Evolutionary conservation across 305 asterid genomes (phyloP), one percentile per base, ranked within the genome.

Genomic region (Fraxinus platypoda): DNA sequence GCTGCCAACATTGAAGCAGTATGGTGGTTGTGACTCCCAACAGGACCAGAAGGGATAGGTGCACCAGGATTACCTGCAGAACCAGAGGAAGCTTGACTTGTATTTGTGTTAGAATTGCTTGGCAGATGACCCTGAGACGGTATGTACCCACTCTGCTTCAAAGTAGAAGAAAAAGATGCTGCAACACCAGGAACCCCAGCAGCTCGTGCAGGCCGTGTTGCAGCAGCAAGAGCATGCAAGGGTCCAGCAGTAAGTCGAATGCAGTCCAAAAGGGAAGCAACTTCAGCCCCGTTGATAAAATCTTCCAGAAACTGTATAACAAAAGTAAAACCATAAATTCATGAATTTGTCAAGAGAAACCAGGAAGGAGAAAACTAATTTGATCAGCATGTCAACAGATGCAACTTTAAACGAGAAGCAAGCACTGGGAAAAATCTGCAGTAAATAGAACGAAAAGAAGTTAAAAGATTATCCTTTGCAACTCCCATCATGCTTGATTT

Each of bases 141-240:
- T 82, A 83, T 79, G 81, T 87, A 89, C 84, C 91, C 95, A 79
- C 85, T 86, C 88, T 92, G 98, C 88, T 94, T 96, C 77, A 93
- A 77, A 71, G 88, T 83, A 85, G 98, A 88, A 66, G 97, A 80
- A 72, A 89, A 80, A 74, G 95, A 75, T 49, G 92, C 82, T 75
- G 96, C 17, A 83, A 92, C 88, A 86, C 92, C 90, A 78, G 97
- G 88, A 84, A 90, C 91, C 76, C 94, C 98, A 52, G 98, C 98
- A 86, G 99, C 99, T 83, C 99, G 93, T 75, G 99, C 99, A 80
- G 99, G 98, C 84, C 99, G 90, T 38, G 99, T 94, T 76, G 99
- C 99, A 88, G 98, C 98, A 81, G 98, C 98, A 82, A 97, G 98
- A 86, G 99, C 98, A 82, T 97, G 98, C 92, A 97, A 89, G 26